Conservation (phyloP, 352 stramenopile species). For the Phytopythium helicoides region DNA sequence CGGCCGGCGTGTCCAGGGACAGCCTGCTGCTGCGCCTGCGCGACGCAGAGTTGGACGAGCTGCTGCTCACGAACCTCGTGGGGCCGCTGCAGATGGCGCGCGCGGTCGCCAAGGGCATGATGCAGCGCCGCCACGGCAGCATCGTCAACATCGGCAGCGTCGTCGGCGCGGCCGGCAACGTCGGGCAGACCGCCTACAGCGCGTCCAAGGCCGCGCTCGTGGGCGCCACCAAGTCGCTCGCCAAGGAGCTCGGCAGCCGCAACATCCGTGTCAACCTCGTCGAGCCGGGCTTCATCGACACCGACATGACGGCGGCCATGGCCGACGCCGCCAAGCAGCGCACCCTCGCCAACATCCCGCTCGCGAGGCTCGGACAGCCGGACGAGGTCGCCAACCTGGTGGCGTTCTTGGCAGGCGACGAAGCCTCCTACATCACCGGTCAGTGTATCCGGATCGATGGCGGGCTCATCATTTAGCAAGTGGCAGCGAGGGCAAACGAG, state of each 20-base stretch:
- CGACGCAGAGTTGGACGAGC: slow-evolving; percentile 56
- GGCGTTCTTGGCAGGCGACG: slow-evolving; percentile 72
- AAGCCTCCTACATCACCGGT: slow-evolving; percentile 82
- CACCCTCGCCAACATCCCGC: slow-evolving; percentile 46
- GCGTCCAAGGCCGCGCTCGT: slow-evolving; percentile 76
- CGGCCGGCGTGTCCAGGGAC: slow-evolving; percentile 67
- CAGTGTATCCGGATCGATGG: slow-evolving; percentile 82
- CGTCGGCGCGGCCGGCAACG: slow-evolving; percentile 70
- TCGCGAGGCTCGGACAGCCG: slow-evolving; percentile 58
- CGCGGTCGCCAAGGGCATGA: slow-evolving; percentile 72
- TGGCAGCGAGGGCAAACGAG: background rate
- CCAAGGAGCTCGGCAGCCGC: slow-evolving; percentile 79
- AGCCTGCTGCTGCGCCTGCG: slow-evolving; percentile 67
- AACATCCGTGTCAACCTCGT: slow-evolving; percentile 89
- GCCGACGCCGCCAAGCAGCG: slow-evolving; percentile 39
- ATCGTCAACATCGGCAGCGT: slow-evolving; percentile 88
- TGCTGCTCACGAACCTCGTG: slow-evolving; percentile 76
- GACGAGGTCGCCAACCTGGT: slow-evolving; percentile 81
- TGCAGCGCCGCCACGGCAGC: slow-evolving; percentile 61
- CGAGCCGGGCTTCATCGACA: slow-evolving; percentile 82
- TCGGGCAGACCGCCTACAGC: slow-evolving; percentile 80
- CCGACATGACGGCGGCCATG: slow-evolving; percentile 78
- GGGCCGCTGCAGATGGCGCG: slow-evolving; percentile 73
- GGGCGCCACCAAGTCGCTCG: slow-evolving; percentile 75
- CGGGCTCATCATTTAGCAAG: slow-evolving; percentile 63